Conservation (phyloP, 352 stramenopile species). For the Pythium volutum region DNA sequence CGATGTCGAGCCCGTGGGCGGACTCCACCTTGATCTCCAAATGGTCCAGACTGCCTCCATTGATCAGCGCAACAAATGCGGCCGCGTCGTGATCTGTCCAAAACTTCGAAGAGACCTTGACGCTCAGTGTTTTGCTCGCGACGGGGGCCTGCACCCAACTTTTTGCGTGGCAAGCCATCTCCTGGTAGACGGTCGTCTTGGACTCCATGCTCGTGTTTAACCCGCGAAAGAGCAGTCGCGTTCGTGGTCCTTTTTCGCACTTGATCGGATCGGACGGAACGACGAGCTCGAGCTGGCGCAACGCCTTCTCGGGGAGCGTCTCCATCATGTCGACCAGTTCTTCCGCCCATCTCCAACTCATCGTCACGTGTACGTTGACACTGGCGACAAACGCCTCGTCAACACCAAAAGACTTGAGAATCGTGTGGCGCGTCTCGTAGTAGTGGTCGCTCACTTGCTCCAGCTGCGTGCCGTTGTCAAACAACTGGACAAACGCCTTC, state of each 20-base stretch:
- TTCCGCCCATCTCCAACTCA: not conserved
- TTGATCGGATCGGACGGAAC: too few relatives aligned
- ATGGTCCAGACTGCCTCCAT: not conserved
- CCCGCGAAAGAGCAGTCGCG: not conserved
- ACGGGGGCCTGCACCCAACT: not conserved
- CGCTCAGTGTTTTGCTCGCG: not conserved
- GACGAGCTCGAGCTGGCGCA: not conserved
- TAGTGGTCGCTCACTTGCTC: not conserved
- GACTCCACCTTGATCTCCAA: not conserved
- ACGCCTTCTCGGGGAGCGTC: not conserved
- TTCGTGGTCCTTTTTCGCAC: not conserved
- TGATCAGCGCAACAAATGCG: not conserved
- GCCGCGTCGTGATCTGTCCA: not conserved
- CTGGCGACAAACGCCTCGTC: constrained; percentile 5
- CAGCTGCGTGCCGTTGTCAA: not conserved
- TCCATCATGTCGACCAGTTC: not conserved
- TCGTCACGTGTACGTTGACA: not conserved
- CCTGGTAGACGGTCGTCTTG: not conserved
- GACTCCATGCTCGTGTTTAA: not conserved
- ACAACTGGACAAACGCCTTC: not conserved
- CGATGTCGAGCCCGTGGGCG: not conserved
- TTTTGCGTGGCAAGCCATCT: not conserved
- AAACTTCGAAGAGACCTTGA: not conserved
- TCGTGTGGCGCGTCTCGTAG: not conserved
- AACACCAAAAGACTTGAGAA: constrained; percentile 4